These are phyloP conservation scores for Moringa oleifera DNA, from an alignment of 345 rosid species.

Conservation along the genomic window DNA sequence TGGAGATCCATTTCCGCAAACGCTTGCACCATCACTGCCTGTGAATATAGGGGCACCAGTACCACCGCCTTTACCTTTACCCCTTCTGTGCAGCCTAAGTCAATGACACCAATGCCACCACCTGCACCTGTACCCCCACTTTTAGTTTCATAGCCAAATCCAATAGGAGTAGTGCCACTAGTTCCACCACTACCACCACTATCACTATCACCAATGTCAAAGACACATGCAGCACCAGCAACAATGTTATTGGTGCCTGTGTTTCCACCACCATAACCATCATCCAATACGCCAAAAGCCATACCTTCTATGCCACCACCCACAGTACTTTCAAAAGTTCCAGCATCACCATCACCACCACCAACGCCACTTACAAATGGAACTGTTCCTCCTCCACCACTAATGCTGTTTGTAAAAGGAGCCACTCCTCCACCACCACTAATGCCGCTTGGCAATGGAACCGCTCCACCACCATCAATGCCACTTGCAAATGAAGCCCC, in stretches of 20 bases:
- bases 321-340: conserved; percentile 19
- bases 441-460: no score
- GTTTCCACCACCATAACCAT: conserved; percentile 40
- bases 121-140: no score
- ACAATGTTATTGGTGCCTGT: no score
- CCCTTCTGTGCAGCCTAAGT: no score
- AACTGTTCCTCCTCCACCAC: conserved; percentile 39
- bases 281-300: not conserved
- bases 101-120: not conserved
- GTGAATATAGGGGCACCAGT: no score
- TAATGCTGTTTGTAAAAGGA: conserved; percentile 29
- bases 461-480: conserved; percentile 34
- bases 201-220: conserved; percentile 20
- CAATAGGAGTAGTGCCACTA: no score
- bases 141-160: no score
- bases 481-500: no score
- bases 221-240: not conserved
- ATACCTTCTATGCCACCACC: conserved; percentile 42
- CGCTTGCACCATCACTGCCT: no score
- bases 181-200: conserved; percentile 16
- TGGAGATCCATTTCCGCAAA: no score
- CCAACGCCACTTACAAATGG: conserved; percentile 31
- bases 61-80: no score
- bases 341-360: conserved; percentile 34
- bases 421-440: conserved; percentile 53